phyloP scores from a whole-genome alignment of 2,329 filamentous ascomycete species.

The Clonostachys solani region DNA sequence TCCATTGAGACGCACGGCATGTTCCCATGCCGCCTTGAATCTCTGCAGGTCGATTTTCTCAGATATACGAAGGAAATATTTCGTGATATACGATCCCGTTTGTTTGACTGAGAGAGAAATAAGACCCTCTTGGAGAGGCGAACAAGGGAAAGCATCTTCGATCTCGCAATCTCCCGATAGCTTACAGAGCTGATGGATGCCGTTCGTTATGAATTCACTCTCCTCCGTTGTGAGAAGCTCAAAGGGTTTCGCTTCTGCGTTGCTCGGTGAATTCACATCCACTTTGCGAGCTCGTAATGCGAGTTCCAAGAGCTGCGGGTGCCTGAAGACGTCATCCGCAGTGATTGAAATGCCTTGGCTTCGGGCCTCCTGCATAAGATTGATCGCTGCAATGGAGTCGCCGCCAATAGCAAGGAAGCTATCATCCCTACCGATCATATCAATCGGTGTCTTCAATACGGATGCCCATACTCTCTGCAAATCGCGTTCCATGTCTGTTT shows the following conservation, averaged over 20 bases:
- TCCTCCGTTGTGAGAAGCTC: background rate
- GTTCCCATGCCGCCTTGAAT: slow-evolving; percentile 18
- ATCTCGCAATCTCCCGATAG: slow-evolving; percentile 10
- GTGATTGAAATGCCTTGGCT: slow-evolving; percentile 3
- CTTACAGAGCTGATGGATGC: background rate
- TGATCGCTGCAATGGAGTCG: slow-evolving; percentile 13
- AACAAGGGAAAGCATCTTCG: slow-evolving; percentile 45
- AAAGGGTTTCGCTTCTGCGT: background rate
- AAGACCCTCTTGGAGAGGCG: slow-evolving; percentile 42
- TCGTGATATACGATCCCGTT: slow-evolving; percentile 23
- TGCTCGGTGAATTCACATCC: background rate
- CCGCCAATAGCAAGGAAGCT: slow-evolving; percentile 8
- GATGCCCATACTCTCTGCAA: background rate
- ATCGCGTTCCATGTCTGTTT: background rate
- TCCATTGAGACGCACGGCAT: slow-evolving; percentile 1
- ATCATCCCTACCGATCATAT: slow-evolving; percentile 8
- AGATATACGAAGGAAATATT: slow-evolving; percentile 12
- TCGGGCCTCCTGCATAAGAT: slow-evolving; percentile 5
- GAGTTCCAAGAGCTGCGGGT: slow-evolving; percentile 6
- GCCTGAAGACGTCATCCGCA: slow-evolving; percentile 9
- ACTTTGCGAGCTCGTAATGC: background rate
- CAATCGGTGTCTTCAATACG: slow-evolving; percentile 7
- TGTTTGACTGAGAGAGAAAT: slow-evolving; percentile 38
- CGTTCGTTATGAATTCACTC: background rate
- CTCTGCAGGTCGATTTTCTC: slow-evolving; percentile 7